Evolutionary conservation across 129 eudicot genomes (phyloP), one percentile per base, ranked within the genome.

Genomic region (Scalesia atractyloides): DNA sequence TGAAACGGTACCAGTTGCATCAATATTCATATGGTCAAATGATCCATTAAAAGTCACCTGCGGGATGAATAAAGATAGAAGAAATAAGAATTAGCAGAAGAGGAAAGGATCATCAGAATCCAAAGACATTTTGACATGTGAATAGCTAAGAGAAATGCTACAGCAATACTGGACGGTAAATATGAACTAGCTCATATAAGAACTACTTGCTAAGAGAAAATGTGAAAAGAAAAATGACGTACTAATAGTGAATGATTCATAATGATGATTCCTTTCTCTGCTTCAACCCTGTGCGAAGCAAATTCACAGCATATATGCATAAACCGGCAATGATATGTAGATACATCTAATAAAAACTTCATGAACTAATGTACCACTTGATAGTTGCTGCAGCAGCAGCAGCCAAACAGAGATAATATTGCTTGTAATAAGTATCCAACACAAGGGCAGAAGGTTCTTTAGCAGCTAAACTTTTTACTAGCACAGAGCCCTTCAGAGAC

Each of bases 31-130:
- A 84, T 95, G 99, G 78, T 95, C 99, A 76, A 90, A 95, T 70
- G 99, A 90, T 73, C 99, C 99, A 74, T 95, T 95, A 64, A 95
- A 95, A 15, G 99, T 95, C 76, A 95, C 99, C 99, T 95, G 96
- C 58, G 74, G 41, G 61, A 48, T 15, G 69, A 43, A 71, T 50
- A 73, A 58, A 43, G 22, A 61, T 26, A 73, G 18, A 76, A 69
- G 37, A 70, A 48, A 57, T 19, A 79, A 30, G 66, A 53, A 47
- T 30, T 20, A 41, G 74, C 33, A 65, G 34, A 56, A 72, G 73
- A 20, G 3, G 5, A 18, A 58, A 43, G 18, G 17, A 60, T 46
- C 30, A 24, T 60, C 20, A 44, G 16, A 58, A 51, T 36, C 33
- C 63, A 26, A 30, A n/a, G 9, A 56, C 33, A 19, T 56, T 56